These are phyloP conservation scores for Didymosphaeria variabile DNA, from an alignment of 2,329 filamentous ascomycete genomes.

Conservation along the genomic window DNA sequence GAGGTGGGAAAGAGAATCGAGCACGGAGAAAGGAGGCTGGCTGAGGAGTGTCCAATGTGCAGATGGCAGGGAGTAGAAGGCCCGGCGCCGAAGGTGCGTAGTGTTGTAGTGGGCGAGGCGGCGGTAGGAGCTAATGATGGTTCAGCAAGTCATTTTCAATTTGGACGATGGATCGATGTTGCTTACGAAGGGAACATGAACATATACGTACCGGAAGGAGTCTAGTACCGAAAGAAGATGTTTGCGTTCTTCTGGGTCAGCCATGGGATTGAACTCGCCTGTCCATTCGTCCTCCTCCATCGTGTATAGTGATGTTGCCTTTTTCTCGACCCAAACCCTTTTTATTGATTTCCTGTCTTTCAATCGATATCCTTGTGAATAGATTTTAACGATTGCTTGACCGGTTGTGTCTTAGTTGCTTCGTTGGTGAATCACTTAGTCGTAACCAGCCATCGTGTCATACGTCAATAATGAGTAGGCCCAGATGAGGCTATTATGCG, in stretches of 20 bases:
- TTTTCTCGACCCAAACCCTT: neutral
- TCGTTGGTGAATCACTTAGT: neutral
- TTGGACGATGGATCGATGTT: neutral
- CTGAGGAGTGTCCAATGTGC: constrained; percentile 85
- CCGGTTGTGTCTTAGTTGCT: neutral
- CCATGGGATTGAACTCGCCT: constrained; percentile 70
- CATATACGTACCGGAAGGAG: constrained; percentile 79
- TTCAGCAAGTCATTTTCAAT: neutral
- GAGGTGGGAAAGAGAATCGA: constrained; percentile 78
- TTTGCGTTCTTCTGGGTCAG: constrained; percentile 80
- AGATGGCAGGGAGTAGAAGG: constrained; percentile 89
- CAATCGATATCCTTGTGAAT: neutral
- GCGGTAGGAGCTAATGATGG: constrained; percentile 76
- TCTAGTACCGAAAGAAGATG: constrained; percentile 85
- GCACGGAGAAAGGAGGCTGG: constrained; percentile 80
- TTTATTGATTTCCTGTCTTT: neutral
- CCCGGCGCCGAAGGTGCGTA: constrained; percentile 88
- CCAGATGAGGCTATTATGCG: neutral
- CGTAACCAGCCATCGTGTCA: neutral
- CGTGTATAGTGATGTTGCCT: neutral
- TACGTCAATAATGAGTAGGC: neutral
- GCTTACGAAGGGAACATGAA: neutral
- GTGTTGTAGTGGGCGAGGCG: constrained; percentile 87
- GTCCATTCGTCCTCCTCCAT: constrained; percentile 59
- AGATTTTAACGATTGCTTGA: neutral